Percentiles rank a stretch among this genome's conserved stretches.
phyloP scores from a whole-genome alignment of 1,284 basidiomycete genomes.

The Wallemia ichthyophaga region DNA sequence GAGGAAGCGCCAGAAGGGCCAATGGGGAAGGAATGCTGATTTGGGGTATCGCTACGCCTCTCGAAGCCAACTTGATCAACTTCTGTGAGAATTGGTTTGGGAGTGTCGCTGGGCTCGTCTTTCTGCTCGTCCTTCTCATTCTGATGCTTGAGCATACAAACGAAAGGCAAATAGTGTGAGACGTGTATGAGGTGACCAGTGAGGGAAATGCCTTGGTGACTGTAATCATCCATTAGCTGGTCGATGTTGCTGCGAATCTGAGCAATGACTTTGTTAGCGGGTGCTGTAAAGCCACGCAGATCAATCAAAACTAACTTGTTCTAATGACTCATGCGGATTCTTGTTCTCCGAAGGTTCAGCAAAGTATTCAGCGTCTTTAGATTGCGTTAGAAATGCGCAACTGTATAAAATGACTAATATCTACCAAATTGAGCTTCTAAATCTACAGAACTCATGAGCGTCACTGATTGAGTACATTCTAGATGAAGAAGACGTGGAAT shows the following conservation, averaged over 20 bases:
- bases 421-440: not conserved
- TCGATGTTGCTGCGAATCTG: conserved; percentile 8
- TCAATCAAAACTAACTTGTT: not conserved
- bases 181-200: conserved; percentile 64
- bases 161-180: conserved; percentile 47
- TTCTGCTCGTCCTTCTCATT: conserved; percentile 12
- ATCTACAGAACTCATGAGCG: not conserved
- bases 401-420: not conserved
- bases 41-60: not conserved
- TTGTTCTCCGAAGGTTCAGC: not conserved
- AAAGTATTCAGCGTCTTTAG: not conserved
- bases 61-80: conserved; percentile 1
- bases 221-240: conserved; percentile 35
- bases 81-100: conserved; percentile 8
- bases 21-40: conserved; percentile 8
- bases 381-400: not conserved
- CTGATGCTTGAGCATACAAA: conserved; percentile 24
- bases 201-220: conserved; percentile 32
- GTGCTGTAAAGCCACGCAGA: not conserved
- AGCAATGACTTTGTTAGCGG: not conserved
- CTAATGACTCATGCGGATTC: not conserved
- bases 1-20: conserved; percentile 17
- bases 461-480: no score
- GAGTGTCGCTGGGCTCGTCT: conserved; percentile 4
- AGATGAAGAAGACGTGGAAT: no score